Percentiles rank a stretch among this genome's conserved stretches.
Evolutionary conservation across 768 basidiomycete species (phyloP).

Genomic region (Sarcodon sp.): DNA sequence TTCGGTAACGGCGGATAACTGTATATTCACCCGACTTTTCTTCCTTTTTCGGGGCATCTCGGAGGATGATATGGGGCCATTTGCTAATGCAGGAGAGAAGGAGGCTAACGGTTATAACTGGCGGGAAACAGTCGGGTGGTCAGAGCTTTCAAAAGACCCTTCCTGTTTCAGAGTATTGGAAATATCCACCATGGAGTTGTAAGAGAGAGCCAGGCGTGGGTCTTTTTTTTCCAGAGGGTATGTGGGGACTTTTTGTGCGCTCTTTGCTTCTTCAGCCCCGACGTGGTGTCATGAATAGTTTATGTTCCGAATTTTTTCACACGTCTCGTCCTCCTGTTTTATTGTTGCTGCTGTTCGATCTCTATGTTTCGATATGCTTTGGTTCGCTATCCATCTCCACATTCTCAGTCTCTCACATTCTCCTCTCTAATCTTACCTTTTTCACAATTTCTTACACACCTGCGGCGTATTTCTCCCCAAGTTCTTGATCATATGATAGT

Average conservation of each 20-base stretch:
- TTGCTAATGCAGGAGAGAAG: conserved; percentile 74
- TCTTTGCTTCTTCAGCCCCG: background rate
- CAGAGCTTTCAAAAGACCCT: conserved; percentile 66
- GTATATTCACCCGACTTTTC: conserved; percentile 75
- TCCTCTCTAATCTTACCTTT: background rate
- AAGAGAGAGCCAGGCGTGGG: conserved; percentile 16
- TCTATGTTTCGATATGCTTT: background rate
- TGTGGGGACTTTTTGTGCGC: background rate
- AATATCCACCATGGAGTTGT: conserved; percentile 64
- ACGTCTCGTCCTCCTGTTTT: background rate
- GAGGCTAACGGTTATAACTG: conserved; percentile 75
- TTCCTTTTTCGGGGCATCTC: conserved; percentile 75
- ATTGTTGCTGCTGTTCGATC: background rate
- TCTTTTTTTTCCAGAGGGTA: background rate
- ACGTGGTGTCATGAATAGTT: background rate
- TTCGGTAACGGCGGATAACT: conserved; percentile 68
- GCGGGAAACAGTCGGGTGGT: conserved; percentile 72
- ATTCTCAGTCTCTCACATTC: background rate
- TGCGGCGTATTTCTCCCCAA: background rate
- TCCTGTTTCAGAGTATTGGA: conserved; percentile 70
- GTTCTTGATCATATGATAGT: too few relatives aligned
- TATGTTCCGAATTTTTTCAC: background rate
- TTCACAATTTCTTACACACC: background rate
- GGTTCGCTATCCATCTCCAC: background rate
- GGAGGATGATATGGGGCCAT: conserved; percentile 67